Evolutionary conservation across 805 yeast species (phyloP).

Genomic region (Pichia gijzeniarum): DNA sequence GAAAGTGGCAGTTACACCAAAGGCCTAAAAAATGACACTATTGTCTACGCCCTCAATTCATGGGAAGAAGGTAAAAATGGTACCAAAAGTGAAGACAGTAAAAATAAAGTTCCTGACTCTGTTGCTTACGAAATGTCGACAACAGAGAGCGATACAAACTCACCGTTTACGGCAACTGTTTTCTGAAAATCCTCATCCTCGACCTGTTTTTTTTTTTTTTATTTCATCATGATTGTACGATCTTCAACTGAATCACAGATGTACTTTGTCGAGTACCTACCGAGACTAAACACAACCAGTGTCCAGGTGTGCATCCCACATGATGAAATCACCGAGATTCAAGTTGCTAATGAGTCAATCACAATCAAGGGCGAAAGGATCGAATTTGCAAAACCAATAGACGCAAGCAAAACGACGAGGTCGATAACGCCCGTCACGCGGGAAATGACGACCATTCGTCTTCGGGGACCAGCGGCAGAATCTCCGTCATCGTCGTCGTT

Average conservation of each 20-base stretch:
- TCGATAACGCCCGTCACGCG: background rate
- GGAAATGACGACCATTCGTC: background rate
- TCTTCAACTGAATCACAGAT: background rate
- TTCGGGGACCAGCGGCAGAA: background rate
- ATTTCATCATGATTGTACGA: too few species aligned
- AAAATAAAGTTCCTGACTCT: too few species aligned
- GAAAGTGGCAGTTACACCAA: too few species aligned
- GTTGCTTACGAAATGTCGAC: too few species aligned
- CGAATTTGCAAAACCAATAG: background rate
- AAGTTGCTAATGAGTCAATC: background rate
- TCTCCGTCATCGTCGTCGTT: background rate
- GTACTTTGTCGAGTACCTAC: slow-evolving; percentile 21
- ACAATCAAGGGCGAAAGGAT: background rate
- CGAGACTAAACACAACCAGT: slow-evolving; percentile 19
- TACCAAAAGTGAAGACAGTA: too few species aligned
- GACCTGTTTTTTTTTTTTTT: too few species aligned
- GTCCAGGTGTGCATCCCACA: slow-evolving; percentile 12
- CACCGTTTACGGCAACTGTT: too few species aligned
- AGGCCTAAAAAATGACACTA: too few species aligned
- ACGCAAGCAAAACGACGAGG: background rate
- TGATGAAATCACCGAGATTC: background rate
- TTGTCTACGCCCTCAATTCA: too few species aligned
- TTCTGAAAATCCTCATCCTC: too few species aligned
- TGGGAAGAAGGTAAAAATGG: too few species aligned
- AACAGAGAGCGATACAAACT: too few species aligned